phyloP scores from a whole-genome alignment of 805 yeast species.

The Metschnikowia baotianmanensis region DNA sequence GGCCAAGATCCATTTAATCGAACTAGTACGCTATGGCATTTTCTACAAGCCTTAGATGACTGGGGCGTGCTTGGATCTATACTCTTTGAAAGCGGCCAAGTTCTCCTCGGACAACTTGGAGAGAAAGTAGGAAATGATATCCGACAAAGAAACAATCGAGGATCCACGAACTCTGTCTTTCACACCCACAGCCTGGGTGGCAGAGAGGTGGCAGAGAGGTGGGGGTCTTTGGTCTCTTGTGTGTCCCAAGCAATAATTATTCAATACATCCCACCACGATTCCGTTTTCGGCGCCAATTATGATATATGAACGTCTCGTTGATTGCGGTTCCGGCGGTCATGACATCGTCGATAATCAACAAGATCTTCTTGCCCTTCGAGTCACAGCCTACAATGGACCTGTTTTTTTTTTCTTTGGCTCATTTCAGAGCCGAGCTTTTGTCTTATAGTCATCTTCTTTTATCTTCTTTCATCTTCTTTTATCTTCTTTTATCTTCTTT shows the following conservation, averaged over 20 bases:
- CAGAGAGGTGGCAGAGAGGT: too few relatives aligned
- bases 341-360: constrained; percentile 94
- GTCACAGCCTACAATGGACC: constrained; percentile 81
- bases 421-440: too few relatives aligned
- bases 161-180: constrained; percentile 81
- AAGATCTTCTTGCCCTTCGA: constrained; percentile 70
- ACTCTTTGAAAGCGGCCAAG: constrained; percentile 52
- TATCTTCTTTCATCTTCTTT: too few relatives aligned
- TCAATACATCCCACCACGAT: constrained; percentile 77
- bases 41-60: too few relatives aligned
- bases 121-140: constrained; percentile 64
- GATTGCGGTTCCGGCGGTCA: constrained; percentile 98
- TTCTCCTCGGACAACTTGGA: constrained; percentile 57
- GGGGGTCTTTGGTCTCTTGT: constrained; percentile 78
- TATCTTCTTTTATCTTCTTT: too few relatives aligned
- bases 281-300: constrained; percentile 70
- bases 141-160: constrained; percentile 72
- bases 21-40: too few relatives aligned
- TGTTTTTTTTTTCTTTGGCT: too few relatives aligned
- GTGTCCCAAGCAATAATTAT: constrained; percentile 93
- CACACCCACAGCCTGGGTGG: constrained; percentile 75
- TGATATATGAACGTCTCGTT: constrained; percentile 87
- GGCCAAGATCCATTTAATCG: too few relatives aligned
- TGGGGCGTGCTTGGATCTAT: too few relatives aligned
- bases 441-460: too few relatives aligned